Evolutionary conservation across 1,284 basidiomycete genomes (phyloP).

Genomic region (Porphyrellus sp.): DNA sequence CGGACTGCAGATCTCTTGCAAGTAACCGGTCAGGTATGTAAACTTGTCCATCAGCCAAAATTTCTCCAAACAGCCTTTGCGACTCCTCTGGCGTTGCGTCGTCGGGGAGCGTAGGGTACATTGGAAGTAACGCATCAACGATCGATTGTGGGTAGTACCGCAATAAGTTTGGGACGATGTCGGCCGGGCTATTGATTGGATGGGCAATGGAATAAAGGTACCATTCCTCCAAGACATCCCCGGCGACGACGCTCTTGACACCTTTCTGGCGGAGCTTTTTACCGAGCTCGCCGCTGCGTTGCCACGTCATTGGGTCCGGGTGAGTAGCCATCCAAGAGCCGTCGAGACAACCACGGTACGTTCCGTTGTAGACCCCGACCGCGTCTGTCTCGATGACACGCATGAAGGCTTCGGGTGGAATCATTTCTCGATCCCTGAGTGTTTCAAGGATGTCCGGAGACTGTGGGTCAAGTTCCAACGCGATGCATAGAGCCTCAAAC

Average conservation of each 20-base stretch:
- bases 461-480: constrained; percentile 52
- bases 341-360: constrained; percentile 65
- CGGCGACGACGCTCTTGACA: constrained; percentile 57
- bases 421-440: constrained; percentile 45
- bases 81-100: constrained; percentile 16
- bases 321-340: constrained; percentile 49
- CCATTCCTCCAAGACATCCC: constrained; percentile 73
- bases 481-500: constrained; percentile 55
- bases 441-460: constrained; percentile 44
- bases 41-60: constrained; percentile 39
- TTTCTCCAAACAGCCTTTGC: constrained; percentile 43
- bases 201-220: constrained; percentile 70
- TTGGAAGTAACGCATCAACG: constrained; percentile 43
- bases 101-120: constrained; percentile 42
- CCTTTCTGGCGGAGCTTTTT: constrained; percentile 53
- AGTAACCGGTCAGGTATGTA: constrained; percentile 33
- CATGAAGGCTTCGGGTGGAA: constrained; percentile 51
- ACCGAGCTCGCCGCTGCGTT: constrained; percentile 57
- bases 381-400: constrained; percentile 51
- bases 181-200: constrained; percentile 44
- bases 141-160: constrained; percentile 57
- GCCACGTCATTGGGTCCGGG: constrained; percentile 63
- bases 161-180: constrained; percentile 55
- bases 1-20: constrained; percentile 49
- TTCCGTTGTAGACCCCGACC: constrained; percentile 50